These are phyloP conservation scores for Cutaneotrichosporon daszewskae DNA, from an alignment of 1,284 basidiomycete species.

Conservation along the genomic window DNA sequence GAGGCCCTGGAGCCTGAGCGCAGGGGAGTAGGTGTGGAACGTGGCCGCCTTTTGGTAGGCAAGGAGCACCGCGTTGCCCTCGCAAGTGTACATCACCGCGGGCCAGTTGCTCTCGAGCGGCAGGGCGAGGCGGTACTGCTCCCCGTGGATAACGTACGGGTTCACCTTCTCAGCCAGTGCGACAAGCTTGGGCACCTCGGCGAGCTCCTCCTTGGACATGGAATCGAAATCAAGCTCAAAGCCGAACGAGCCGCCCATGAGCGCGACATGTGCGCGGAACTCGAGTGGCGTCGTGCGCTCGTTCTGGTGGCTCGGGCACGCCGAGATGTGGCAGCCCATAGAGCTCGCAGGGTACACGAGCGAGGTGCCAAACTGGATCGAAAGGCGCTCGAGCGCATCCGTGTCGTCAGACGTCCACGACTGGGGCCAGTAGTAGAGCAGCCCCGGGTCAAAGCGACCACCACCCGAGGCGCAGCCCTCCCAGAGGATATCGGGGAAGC, in stretches of 20 bases:
- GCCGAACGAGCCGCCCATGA: slow-evolving; percentile 36
- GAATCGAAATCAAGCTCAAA: slow-evolving; percentile 29
- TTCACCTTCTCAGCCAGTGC: slow-evolving; percentile 20
- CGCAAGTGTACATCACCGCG: slow-evolving; percentile 20
- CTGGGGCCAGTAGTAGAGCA: slow-evolving; percentile 31
- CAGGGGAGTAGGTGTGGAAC: slow-evolving; percentile 6
- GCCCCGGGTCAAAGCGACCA: slow-evolving; percentile 31
- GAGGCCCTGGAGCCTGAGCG: slow-evolving; percentile 19
- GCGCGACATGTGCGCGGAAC: slow-evolving; percentile 38
- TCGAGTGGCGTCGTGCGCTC: slow-evolving; percentile 25
- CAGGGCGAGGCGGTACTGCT: slow-evolving; percentile 22
- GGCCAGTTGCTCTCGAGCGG: slow-evolving; percentile 26
- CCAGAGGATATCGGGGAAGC: slow-evolving; percentile 30
- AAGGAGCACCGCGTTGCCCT: slow-evolving; percentile 9
- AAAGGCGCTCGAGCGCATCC: slow-evolving; percentile 28
- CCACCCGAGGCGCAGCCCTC: slow-evolving; percentile 38
- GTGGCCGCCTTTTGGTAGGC: slow-evolving; percentile 8
- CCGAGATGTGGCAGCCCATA: slow-evolving; percentile 31
- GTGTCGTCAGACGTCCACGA: slow-evolving; percentile 36
- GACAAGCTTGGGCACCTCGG: slow-evolving; percentile 17
- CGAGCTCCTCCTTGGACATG: slow-evolving; percentile 18
- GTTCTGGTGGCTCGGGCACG: slow-evolving; percentile 30
- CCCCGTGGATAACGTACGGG: slow-evolving; percentile 25
- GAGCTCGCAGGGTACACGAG: slow-evolving; percentile 27
- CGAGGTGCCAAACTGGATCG: slow-evolving; percentile 31